Evolutionary conservation across 2,329 filamentous ascomycete genomes (phyloP).

Genomic region (Zymoseptoria pseudotritici): DNA sequence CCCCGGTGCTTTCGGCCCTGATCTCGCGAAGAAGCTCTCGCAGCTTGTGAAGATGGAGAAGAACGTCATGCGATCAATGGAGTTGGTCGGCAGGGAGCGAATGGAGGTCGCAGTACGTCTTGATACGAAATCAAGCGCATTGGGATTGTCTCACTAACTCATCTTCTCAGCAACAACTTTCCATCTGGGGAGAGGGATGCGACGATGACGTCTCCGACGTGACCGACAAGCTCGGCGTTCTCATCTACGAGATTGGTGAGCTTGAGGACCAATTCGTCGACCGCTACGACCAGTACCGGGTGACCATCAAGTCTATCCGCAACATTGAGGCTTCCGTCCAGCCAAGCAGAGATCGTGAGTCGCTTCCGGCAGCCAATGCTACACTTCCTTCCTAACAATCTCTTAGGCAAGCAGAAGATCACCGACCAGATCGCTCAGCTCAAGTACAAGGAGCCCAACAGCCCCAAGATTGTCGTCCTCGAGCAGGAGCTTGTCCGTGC

Average conservation of each 20-base stretch:
- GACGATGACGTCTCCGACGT: constrained; percentile 98
- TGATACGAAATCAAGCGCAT: neutral
- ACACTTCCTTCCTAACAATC: neutral
- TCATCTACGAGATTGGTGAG: constrained; percentile 97
- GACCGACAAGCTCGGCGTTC: constrained; percentile 93
- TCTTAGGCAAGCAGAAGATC: constrained; percentile 91
- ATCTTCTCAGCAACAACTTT: constrained; percentile 79
- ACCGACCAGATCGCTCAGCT: constrained; percentile 97
- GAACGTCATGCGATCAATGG: constrained; percentile 98
- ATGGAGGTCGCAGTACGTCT: constrained; percentile 92
- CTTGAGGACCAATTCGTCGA: constrained; percentile 98
- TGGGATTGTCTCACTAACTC: neutral
- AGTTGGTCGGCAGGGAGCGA: constrained; percentile 86
- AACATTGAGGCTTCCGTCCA: constrained; percentile 99
- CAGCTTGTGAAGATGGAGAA: constrained; percentile 99
- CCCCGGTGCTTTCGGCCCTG: constrained; percentile 71
- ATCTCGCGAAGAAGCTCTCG: constrained; percentile 94
- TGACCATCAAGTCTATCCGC: constrained; percentile 98
- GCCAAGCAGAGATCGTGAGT: constrained; percentile 88
- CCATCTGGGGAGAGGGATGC: constrained; percentile 89
- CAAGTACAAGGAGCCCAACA: constrained; percentile 99
- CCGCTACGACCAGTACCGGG: constrained; percentile 96
- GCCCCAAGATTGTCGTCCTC: constrained; percentile 91
- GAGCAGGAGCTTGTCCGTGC: constrained; percentile 98
- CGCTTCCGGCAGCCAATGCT: neutral